These are phyloP conservation scores for Fonsecaea erecta DNA, from an alignment of 2,329 filamentous ascomycete species.

Conservation along the genomic window DNA sequence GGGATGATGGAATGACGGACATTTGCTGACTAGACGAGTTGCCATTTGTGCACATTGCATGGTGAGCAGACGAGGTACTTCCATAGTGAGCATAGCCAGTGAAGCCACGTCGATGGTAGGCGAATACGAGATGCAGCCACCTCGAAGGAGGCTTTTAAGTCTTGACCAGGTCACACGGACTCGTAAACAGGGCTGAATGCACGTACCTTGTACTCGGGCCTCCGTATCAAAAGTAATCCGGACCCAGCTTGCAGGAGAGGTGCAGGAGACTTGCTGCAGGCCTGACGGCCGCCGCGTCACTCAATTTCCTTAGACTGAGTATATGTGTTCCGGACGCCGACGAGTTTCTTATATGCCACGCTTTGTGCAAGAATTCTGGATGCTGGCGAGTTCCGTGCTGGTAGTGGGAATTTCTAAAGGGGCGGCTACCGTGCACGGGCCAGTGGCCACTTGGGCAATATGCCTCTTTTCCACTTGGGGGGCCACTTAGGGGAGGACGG, in stretches of 20 bases:
- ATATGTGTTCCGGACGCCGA: too few species aligned
- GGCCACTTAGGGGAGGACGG: neutral
- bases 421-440: neutral
- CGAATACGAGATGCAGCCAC: constrained; percentile 1
- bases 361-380: neutral
- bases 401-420: neutral
- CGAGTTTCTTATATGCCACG: too few species aligned
- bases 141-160: neutral
- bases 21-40: neutral
- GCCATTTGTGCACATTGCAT: neutral
- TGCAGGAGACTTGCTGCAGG: too few species aligned
- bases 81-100: neutral
- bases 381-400: neutral
- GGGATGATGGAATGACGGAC: too few species aligned
- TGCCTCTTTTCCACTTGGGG: neutral
- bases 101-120: neutral
- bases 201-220: neutral
- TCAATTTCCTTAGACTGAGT: too few species aligned
- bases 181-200: neutral
- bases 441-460: neutral
- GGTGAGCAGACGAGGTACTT: constrained; percentile 11
- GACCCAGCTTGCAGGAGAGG: too few species aligned
- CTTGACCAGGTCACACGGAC: too few species aligned
- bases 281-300: too few species aligned
- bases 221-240: neutral